Evolutionary conservation across 2,329 filamentous ascomycete genomes (phyloP).

Genomic region (Talaromyces sp.): DNA sequence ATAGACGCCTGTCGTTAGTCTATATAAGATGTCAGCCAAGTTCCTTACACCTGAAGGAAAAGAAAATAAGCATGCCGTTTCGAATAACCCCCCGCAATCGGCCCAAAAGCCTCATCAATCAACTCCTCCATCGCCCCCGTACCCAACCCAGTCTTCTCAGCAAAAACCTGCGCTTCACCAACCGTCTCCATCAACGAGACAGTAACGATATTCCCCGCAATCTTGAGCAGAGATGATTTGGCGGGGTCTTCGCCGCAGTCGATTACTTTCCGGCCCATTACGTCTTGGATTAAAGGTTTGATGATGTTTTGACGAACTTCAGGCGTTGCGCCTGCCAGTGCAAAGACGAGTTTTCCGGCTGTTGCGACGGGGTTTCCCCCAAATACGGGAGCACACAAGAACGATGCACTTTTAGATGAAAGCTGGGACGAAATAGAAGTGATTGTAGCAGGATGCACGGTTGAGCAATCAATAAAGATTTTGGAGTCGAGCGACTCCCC

Average conservation of each 20-base stretch:
- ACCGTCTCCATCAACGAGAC: slow-evolving; percentile 49
- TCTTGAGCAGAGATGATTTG: slow-evolving; percentile 46
- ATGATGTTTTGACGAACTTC: slow-evolving; percentile 33
- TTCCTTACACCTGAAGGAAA: not conserved
- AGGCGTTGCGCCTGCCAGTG: slow-evolving; percentile 39
- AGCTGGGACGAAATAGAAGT: slow-evolving; percentile 35
- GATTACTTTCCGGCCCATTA: slow-evolving; percentile 46
- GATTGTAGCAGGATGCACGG: slow-evolving; percentile 73
- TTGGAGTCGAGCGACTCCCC: slow-evolving; percentile 60
- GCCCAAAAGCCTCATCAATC: slow-evolving; percentile 46
- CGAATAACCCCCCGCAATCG: slow-evolving; percentile 45
- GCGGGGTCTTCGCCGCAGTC: slow-evolving; percentile 46
- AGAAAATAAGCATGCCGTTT: slow-evolving; percentile 32
- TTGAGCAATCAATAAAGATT: slow-evolving; percentile 82
- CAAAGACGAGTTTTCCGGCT: slow-evolving; percentile 48
- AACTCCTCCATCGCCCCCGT: slow-evolving; percentile 44
- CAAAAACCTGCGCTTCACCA: slow-evolving; percentile 48
- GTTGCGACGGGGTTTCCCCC: slow-evolving; percentile 46
- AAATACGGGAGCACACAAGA: slow-evolving; percentile 46
- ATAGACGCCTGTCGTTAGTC: slow-evolving; percentile 46
- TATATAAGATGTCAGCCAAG: slow-evolving; percentile 16
- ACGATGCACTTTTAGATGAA: slow-evolving; percentile 36
- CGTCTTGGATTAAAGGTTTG: slow-evolving; percentile 44
- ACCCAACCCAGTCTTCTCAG: slow-evolving; percentile 47
- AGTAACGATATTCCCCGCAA: slow-evolving; percentile 47